Evolutionary conservation across 1,139 yeast genomes (phyloP), one percentile per base, ranked within the genome.

Genomic region (Nadsonia commutata): DNA sequence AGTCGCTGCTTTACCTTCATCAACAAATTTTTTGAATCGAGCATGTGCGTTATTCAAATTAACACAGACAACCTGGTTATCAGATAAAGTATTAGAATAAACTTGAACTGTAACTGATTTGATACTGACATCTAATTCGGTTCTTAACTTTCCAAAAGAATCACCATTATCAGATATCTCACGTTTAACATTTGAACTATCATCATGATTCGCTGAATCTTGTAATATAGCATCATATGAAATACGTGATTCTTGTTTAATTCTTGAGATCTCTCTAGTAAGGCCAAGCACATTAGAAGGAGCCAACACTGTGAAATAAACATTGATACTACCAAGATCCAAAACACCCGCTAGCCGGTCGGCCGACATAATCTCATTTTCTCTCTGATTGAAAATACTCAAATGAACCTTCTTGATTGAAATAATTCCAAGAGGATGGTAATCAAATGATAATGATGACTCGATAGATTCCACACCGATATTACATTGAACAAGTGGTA

Each of bases 261-360:
- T 78, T 51, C 95, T 69, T 40, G 73, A 63, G 20, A 84, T 64
- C 0, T 93, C 77, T 46, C 79, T 80, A 54, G 76, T 73, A 40
- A 90, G 78, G 61, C 88, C 95, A 50, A 79, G 67, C 27, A 84
- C 65, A 54, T 81, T 85, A 0, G 95, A 80, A 0, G 94, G 93
- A 0, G 94, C 80, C 53, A 90, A 68, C 0, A 95, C 84, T 0
- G 97, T 86, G 46, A 81, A 67, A 53, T 74, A 83, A 1, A 84
- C 53, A 46, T 74, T 76, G 11, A 80, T 68, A 0, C 75, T 67
- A 2, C 69, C 76, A 50, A 82, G 71, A 17, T 70, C 68, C 1
- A 77, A 67, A 2, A 70, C 65, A 1, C 78, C 82, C 47, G 72
- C 72, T 18, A 88, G 64, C 45, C 75, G 72, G 55, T 85, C 94